phyloP scores from a whole-genome alignment of 441 rosid species.

The Gossypium gossypioides region DNA sequence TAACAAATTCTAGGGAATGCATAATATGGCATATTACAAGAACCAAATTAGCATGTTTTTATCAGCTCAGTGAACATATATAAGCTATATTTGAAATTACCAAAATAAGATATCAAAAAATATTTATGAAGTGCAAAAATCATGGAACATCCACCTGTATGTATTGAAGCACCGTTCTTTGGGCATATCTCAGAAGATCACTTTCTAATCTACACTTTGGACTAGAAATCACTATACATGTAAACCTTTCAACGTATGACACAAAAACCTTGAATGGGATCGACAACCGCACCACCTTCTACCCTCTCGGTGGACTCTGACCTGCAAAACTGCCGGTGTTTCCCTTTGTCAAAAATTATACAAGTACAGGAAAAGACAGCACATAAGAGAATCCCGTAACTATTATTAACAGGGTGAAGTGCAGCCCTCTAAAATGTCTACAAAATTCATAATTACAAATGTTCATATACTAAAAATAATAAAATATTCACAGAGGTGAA shows the following conservation, averaged over 20 bases:
- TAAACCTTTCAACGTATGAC: slow-evolving; percentile 12
- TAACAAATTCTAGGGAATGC: background rate
- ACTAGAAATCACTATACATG: slow-evolving; percentile 29
- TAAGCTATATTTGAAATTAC: slow-evolving; percentile 18
- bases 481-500: background rate
- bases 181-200: slow-evolving; percentile 16
- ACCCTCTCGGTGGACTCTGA: slow-evolving; percentile 5
- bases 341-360: background rate
- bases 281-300: slow-evolving; percentile 14
- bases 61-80: slow-evolving; percentile 9
- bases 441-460: background rate
- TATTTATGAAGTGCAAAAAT: slow-evolving; percentile 16
- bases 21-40: background rate
- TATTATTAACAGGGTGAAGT: background rate
- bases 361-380: background rate
- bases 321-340: slow-evolving; percentile 23
- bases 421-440: background rate
- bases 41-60: slow-evolving; percentile 4
- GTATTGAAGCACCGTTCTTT: slow-evolving; percentile 5
- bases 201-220: slow-evolving; percentile 22
- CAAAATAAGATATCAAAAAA: slow-evolving; percentile 6
- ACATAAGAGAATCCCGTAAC: background rate
- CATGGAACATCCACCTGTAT: slow-evolving; percentile 18
- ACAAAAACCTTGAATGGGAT: slow-evolving; percentile 5
- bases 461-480: background rate